Percentiles rank a stretch among this genome's conserved stretches.
phyloP scores from a whole-genome alignment of 2,329 filamentous ascomycete species.

The Aspergillus sp. region DNA sequence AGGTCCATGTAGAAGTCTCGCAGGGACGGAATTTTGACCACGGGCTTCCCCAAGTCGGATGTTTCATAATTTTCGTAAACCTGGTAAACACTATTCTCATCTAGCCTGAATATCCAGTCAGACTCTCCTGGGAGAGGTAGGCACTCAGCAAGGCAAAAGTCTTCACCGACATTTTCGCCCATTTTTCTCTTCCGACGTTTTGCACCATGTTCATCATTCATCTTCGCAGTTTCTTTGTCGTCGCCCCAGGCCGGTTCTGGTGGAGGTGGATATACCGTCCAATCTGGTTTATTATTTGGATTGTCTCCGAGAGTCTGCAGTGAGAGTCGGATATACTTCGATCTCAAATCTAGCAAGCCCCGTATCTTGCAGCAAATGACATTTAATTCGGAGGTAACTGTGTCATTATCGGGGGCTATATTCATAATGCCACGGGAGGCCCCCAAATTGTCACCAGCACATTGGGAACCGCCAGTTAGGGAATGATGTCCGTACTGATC shows the following conservation, averaged over 20 bases:
- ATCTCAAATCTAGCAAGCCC: slow-evolving; percentile 79
- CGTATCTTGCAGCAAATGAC: slow-evolving; percentile 90
- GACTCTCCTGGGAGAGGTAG: slow-evolving; percentile 70
- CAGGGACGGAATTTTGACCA: slow-evolving; percentile 83
- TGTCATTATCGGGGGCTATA: slow-evolving; percentile 70
- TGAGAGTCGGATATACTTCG: slow-evolving; percentile 85
- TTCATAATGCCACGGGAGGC: slow-evolving; percentile 63
- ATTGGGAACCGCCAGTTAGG: neutral
- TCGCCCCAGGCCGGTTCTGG: slow-evolving; percentile 88
- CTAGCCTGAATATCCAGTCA: slow-evolving; percentile 74
- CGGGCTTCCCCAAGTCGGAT: slow-evolving; percentile 63
- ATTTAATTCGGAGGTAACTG: slow-evolving; percentile 79
- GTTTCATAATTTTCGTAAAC: slow-evolving; percentile 74
- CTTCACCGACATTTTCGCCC: slow-evolving; percentile 85
- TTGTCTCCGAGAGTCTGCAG: slow-evolving; percentile 81
- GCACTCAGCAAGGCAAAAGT: slow-evolving; percentile 80
- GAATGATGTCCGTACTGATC: neutral
- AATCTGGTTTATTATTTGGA: slow-evolving; percentile 77
- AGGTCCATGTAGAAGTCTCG: slow-evolving; percentile 96
- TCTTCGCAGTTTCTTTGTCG: slow-evolving; percentile 46
- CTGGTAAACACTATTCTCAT: slow-evolving; percentile 85
- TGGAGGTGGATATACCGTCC: slow-evolving; percentile 87
- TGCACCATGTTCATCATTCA: slow-evolving; percentile 42
- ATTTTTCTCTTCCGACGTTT: slow-evolving; percentile 71
- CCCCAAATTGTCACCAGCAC: slow-evolving; percentile 57